Percentiles rank a stretch among this genome's conserved stretches.
Evolutionary conservation across 2,329 filamentous ascomycete species (phyloP).

Genomic region (Dactylellina leptospora): DNA sequence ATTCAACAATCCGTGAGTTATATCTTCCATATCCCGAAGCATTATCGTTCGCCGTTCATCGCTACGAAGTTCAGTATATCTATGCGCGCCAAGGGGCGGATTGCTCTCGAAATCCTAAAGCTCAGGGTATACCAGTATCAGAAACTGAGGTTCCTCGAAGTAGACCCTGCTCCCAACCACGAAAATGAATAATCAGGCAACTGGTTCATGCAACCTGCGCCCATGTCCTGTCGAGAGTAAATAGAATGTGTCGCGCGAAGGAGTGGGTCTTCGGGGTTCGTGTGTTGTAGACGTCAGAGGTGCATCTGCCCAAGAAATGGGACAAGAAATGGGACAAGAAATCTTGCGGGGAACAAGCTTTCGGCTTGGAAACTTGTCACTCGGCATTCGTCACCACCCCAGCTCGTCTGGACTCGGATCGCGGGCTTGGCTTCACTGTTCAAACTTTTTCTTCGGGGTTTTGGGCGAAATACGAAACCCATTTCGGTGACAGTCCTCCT

Average conservation of each 20-base stretch:
- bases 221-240: neutral
- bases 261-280: constrained; percentile 10
- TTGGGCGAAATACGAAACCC: no score
- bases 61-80: constrained; percentile 14
- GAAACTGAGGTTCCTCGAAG: neutral
- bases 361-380: constrained; percentile 18
- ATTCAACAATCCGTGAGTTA: neutral
- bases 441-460: no score
- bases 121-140: neutral
- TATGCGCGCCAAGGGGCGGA: constrained; percentile 5
- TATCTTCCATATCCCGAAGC: neutral
- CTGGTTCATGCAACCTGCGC: constrained; percentile 13
- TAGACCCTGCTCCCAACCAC: neutral
- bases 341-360: constrained; percentile 47
- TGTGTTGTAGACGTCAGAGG: constrained; percentile 34
- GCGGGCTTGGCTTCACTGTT: neutral
- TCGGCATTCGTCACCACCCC: constrained; percentile 12
- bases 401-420: neutral
- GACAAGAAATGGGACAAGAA: constrained; percentile 17
- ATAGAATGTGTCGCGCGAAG: constrained; percentile 1
- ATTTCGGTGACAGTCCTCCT: no score
- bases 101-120: neutral
- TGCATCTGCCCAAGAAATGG: neutral
- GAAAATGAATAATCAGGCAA: constrained; percentile 9
- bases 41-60: neutral